Evolutionary conservation across 805 yeast species (phyloP).

Genomic region (Yamadazyma insecticola): DNA sequence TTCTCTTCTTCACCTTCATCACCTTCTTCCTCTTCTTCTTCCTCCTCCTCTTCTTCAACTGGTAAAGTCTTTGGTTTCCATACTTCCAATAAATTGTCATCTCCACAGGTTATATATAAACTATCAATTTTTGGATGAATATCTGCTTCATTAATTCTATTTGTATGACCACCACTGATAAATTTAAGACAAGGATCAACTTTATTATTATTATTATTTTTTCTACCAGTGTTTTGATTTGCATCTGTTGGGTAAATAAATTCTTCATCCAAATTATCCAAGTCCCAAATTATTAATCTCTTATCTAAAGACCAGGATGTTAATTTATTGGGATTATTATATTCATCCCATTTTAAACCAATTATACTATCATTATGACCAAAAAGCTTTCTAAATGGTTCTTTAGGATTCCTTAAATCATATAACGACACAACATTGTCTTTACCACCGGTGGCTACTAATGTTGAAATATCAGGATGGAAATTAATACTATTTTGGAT

Average conservation of each 20-base stretch:
- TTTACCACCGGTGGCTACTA: constrained; percentile 74
- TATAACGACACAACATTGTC: constrained; percentile 71
- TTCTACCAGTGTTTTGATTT: constrained; percentile 40
- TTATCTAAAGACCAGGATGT: constrained; percentile 63
- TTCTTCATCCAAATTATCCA: constrained; percentile 53
- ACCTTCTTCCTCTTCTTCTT: constrained; percentile 19
- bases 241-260: constrained; percentile 31
- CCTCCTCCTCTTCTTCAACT: constrained; percentile 31
- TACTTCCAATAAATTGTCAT: constrained; percentile 69
- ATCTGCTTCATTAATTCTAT: constrained; percentile 58
- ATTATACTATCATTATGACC: constrained; percentile 53
- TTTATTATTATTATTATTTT: constrained; percentile 28
- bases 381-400: constrained; percentile 58
- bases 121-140: constrained; percentile 61
- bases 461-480: constrained; percentile 48
- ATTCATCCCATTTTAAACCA: constrained; percentile 48
- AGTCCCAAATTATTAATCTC: constrained; percentile 72
- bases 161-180: constrained; percentile 86
- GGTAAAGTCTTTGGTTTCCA: constrained; percentile 63
- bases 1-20: constrained; percentile 8
- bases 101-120: constrained; percentile 64
- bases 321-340: constrained; percentile 45
- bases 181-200: constrained; percentile 75
- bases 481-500: constrained; percentile 68
- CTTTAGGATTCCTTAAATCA: constrained; percentile 62